phyloP scores from a whole-genome alignment of 2,329 filamentous ascomycete species.

The Monilinia vaccinii-corymbosi region DNA sequence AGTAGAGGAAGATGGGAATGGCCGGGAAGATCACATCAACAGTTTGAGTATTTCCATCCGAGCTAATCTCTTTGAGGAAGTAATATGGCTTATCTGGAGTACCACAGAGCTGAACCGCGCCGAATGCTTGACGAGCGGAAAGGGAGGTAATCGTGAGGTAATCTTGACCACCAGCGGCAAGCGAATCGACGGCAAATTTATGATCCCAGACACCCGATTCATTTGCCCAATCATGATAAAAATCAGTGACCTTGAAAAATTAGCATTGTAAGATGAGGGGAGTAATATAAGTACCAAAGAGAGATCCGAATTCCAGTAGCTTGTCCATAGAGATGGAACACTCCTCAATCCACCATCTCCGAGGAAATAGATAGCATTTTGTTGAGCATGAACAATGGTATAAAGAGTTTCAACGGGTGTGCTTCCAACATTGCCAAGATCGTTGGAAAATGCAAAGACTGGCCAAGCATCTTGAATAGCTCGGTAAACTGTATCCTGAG shows the following conservation, averaged over 20 bases:
- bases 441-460: constrained; percentile 60
- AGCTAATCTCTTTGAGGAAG: constrained; percentile 85
- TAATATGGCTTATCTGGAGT: constrained; percentile 61
- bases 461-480: constrained; percentile 63
- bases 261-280: background rate
- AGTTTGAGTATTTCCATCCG: constrained; percentile 78
- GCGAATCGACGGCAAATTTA: constrained; percentile 57
- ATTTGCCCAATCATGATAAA: constrained; percentile 65
- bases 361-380: constrained; percentile 23
- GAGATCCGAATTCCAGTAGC: constrained; percentile 56
- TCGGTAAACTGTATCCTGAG: constrained; percentile 56
- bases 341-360: constrained; percentile 42
- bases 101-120: constrained; percentile 63
- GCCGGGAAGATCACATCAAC: constrained; percentile 84
- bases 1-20: constrained; percentile 74
- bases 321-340: constrained; percentile 70
- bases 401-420: constrained; percentile 18
- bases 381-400: constrained; percentile 24
- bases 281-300: constrained; percentile 37
- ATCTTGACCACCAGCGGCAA: constrained; percentile 60
- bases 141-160: constrained; percentile 70
- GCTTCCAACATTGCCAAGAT: constrained; percentile 19
- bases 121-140: constrained; percentile 73
- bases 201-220: constrained; percentile 59
- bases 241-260: constrained; percentile 48